phyloP scores from a whole-genome alignment of 495 filamentous ascomycete species.

The Massariosphaeria phaeospora region DNA sequence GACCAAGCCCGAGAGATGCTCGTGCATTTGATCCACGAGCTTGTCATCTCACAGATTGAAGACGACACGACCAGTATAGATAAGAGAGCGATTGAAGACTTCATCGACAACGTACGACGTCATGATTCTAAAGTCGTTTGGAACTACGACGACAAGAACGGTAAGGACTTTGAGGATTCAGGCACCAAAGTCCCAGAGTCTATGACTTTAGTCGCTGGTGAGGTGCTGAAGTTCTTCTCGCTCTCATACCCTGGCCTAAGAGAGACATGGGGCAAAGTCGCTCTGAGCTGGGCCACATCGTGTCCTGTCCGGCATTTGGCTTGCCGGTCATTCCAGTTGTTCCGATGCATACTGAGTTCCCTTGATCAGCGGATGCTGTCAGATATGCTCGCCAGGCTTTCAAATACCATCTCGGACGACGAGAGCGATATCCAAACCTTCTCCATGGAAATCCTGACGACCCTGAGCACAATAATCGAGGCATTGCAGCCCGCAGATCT shows the following conservation, averaged over 20 bases:
- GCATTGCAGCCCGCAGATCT: constrained; percentile 76
- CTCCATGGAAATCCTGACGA: constrained; percentile 95
- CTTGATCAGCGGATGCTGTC: constrained; percentile 89
- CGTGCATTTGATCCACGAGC: constrained; percentile 93
- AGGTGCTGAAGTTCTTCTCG: constrained; percentile 80
- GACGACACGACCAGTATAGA: constrained; percentile 60
- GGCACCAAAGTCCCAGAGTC: constrained; percentile 76
- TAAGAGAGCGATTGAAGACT: constrained; percentile 74
- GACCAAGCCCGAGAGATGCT: constrained; percentile 97
- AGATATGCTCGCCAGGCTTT: constrained; percentile 90
- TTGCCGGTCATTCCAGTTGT: constrained; percentile 95
- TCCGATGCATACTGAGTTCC: constrained; percentile 84
- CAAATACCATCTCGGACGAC: constrained; percentile 93
- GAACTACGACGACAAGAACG: constrained; percentile 88
- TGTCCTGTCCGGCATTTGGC: constrained; percentile 95
- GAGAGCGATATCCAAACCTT: constrained; percentile 89
- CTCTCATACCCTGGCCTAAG: constrained; percentile 80
- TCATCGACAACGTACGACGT: constrained; percentile 85
- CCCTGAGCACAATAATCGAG: constrained; percentile 80
- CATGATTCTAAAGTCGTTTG: constrained; percentile 82
- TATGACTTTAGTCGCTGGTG: constrained; percentile 75
- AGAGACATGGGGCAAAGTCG: constrained; percentile 82
- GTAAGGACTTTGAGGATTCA: constrained; percentile 60
- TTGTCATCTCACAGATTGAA: constrained; percentile 86
- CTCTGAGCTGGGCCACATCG: constrained; percentile 90